phyloP scores from a whole-genome alignment of 2,329 filamentous ascomycete genomes.

The Periconia sp. region DNA sequence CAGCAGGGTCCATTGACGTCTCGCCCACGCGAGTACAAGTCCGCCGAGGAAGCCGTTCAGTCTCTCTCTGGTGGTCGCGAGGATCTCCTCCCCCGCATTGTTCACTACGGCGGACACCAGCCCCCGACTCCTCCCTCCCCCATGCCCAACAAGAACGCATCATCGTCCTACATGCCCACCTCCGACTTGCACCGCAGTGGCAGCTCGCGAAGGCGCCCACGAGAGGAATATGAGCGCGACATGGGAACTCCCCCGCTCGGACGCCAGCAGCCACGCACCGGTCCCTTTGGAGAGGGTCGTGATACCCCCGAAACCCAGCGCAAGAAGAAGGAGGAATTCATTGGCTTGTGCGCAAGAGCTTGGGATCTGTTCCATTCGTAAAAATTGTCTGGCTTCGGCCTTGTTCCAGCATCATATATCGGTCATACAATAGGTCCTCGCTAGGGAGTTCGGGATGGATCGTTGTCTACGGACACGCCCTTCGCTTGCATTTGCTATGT shows the following conservation, averaged over 20 bases:
- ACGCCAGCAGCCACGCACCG: conserved; percentile 52
- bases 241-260: conserved; percentile 84
- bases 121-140: conserved; percentile 89
- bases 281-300: conserved; percentile 77
- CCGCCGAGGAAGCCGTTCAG: conserved; percentile 91
- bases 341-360: conserved; percentile 80
- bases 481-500: conserved; percentile 21
- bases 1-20: conserved; percentile 55
- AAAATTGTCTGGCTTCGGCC: conserved; percentile 16
- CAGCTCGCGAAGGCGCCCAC: conserved; percentile 70
- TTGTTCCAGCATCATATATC: conserved; percentile 12
- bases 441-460: conserved; percentile 12
- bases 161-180: conserved; percentile 30
- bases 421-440: conserved; percentile 3
- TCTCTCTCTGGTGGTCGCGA: conserved; percentile 89
- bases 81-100: conserved; percentile 86
- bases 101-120: conserved; percentile 93
- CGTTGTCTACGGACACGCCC: conserved; percentile 18
- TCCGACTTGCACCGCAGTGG: conserved; percentile 53
- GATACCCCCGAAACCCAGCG: conserved; percentile 81
- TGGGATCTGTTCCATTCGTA: conserved; percentile 98
- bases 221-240: conserved; percentile 88
- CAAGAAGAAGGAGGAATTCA: conserved; percentile 90
- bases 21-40: conserved; percentile 84
- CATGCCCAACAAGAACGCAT: conserved; percentile 51